Evolutionary conservation across 116 monocot genomes (phyloP).

Genomic region (Iris pallida): DNA sequence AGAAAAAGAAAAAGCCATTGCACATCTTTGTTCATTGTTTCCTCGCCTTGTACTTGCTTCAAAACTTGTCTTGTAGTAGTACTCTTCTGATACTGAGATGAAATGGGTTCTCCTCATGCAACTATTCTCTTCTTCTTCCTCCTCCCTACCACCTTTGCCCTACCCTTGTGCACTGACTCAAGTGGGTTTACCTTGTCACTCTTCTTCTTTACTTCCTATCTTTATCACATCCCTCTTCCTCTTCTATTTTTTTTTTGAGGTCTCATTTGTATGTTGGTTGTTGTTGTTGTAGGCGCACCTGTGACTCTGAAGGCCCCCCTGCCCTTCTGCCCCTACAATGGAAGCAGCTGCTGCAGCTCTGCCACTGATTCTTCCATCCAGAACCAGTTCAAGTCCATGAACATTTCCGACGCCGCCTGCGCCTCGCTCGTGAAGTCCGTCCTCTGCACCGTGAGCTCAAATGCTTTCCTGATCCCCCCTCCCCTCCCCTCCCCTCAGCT

Average conservation of each 20-base stretch:
- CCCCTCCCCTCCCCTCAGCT: no score
- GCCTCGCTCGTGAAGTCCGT: constrained; percentile 48
- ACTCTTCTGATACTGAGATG: no score
- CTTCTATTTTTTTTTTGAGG: constrained; percentile 1
- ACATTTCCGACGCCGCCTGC: constrained; percentile 53
- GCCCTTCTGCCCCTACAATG: constrained; percentile 69
- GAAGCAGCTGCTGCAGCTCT: constrained; percentile 73
- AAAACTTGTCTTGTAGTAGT: no score
- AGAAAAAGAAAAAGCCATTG: no score
- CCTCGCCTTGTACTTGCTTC: no score
- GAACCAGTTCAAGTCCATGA: constrained; percentile 57
- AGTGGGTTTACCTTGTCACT: constrained; percentile 25
- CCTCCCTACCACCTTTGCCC: constrained; percentile 19
- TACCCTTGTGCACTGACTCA: constrained; percentile 73
- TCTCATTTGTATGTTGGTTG: constrained; percentile 7
- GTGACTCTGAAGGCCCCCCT: constrained; percentile 40
- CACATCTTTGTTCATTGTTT: no score
- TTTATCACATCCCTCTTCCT: not conserved
- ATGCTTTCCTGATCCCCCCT: no score
- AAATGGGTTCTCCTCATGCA: constrained; percentile 1
- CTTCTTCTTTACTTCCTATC: not conserved
- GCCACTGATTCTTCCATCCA: constrained; percentile 46
- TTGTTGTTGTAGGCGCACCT: constrained; percentile 74
- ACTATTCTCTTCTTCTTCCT: constrained; percentile 7
- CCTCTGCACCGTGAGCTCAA: constrained; percentile 70